Base-by-base conservation (phyloP, 768 basidiomycete genomes). In the Suillus plorans region DNA sequence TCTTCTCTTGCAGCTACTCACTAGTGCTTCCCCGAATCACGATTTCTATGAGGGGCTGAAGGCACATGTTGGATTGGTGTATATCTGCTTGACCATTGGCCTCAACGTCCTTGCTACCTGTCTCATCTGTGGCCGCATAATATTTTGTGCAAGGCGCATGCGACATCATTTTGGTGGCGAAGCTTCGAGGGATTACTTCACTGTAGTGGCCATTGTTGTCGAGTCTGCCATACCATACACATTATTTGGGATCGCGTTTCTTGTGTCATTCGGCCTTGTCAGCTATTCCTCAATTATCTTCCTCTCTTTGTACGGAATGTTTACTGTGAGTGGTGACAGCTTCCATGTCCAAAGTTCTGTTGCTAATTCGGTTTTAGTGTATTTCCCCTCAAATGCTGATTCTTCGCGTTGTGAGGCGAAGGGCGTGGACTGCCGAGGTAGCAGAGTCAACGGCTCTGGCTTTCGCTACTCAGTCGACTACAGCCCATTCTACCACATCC, bases 201-300 rank as follows among this genome's bases (percentile, higher is more conserved):
- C 45, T 28, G 13, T 44, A 13, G 56, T 42, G 16, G 14, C 61
- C 13, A 37, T 60, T 16, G 22, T 67, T 34, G 41, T 66, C 39
- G 41, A 69, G 59, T 69, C 68, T 20, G 68, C 68, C 5, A 60
- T 69, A 34, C 68, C 68, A 34, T 69, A 66, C 25, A 69, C 64
- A 1, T 41, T 69, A 39, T 64, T 34, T 16, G 62, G 68, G 0
- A 66, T 69, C 31, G 64, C 68, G n/a, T 55, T 69, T 22, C 28
- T 69, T 7, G 56, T 69, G 42, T 49, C 64, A 22, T 62, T 53
- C 22, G 68, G 64, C 20, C 12, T 69, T 20, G 25, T 45, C 1
- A 66, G 68, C 56, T 42, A 62, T 10, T 44, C 68, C 41, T 63
- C 59, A 2, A 45, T 69, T 36, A n/a, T 69, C 28, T 66, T 69